A percentile compares a stretch with the other conserved stretches of the same genome.
These are phyloP conservation scores for Dimocarpus longan DNA, from an alignment of 345 rosid genomes.

Conservation along the genomic window DNA sequence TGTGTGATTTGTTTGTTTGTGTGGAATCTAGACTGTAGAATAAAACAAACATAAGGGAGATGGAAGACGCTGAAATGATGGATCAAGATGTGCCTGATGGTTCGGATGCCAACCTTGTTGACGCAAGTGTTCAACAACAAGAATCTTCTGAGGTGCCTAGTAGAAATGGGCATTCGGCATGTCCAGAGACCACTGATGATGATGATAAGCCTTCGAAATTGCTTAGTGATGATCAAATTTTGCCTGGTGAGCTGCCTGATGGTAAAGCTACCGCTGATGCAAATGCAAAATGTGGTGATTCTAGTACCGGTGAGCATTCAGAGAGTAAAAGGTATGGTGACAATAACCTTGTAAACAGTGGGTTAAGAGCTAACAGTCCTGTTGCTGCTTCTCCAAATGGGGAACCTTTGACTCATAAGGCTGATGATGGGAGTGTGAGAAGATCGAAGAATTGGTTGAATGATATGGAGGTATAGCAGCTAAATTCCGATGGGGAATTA, in stretches of 20 bases:
- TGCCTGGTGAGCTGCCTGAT: slow-evolving; percentile 21
- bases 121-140: slow-evolving; percentile 31
- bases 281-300: slow-evolving; percentile 15
- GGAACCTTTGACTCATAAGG: slow-evolving; percentile 31
- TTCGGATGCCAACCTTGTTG: slow-evolving; percentile 34
- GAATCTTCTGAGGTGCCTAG: slow-evolving; percentile 22
- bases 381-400: slow-evolving; percentile 25
- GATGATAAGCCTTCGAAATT: slow-evolving; percentile 34
- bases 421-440: slow-evolving; percentile 34
- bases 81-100: slow-evolving; percentile 36
- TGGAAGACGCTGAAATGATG: slow-evolving; percentile 56
- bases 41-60: slow-evolving; percentile 30
- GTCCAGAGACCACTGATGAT: slow-evolving; percentile 26
- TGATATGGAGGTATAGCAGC: slow-evolving; percentile 51
- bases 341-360: slow-evolving; percentile 6
- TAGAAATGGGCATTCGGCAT: slow-evolving; percentile 31
- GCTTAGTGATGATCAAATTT: slow-evolving; percentile 38
- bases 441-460: slow-evolving; percentile 69
- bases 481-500: neutral
- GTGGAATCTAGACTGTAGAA: slow-evolving; percentile 9
- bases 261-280: slow-evolving; percentile 18
- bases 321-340: slow-evolving; percentile 31
- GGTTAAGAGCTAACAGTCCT: slow-evolving; percentile 21
- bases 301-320: slow-evolving; percentile 14
- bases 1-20: neutral